Base-by-base conservation (phyloP, 306 rosid genomes). In the Hippophae tibetana region DNA sequence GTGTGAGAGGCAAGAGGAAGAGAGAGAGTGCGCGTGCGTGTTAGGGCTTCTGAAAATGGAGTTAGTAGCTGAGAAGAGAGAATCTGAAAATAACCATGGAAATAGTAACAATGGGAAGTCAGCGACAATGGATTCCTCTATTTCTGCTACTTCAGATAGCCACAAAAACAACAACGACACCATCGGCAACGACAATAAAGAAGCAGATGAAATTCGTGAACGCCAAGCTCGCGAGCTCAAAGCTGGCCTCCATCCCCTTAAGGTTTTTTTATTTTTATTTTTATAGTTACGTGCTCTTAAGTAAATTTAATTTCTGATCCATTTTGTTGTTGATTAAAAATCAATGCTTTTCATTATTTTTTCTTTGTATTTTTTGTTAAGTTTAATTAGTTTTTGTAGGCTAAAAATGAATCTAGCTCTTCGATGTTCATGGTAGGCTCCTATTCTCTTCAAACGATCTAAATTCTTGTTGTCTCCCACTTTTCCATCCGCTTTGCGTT, bases 181-280 rank as follows among this genome's bases (percentile, higher is more conserved):
- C 57, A 14, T n/a, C 7, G 8, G 43, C 47, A 38, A 18, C 50
- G 43, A 38, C 51, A 8, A 13, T 23, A 76, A 71, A 47, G 84
- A 79, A 54, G 58, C 68, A 40, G 72, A 66, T 2, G 76, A 75
- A 31, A 52, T 65, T 52, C 68, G 68, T 27, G 79, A 80, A 67
- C 79, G 80, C 61, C 58, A 63, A 8, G 78, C 80, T 68, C 78
- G 68, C 53, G 85, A 80, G 63, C 79, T 72, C 79, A 76, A 65
- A 64, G 72, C 71, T 61, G 82, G 82, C 6, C 79, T 80, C 50
- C 82, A 80, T 71, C 86, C 86, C 42, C 82, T 80, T 64, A 80
- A 60, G 85, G 85, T 80, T 13, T 7, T 13, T 4, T 41, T 18
- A 18, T 18, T 26, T 23, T 42, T 4, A 2, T 4, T 4, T 31